Conservation (phyloP, 1,284 basidiomycete genomes). For the Ganoderma boninense region DNA sequence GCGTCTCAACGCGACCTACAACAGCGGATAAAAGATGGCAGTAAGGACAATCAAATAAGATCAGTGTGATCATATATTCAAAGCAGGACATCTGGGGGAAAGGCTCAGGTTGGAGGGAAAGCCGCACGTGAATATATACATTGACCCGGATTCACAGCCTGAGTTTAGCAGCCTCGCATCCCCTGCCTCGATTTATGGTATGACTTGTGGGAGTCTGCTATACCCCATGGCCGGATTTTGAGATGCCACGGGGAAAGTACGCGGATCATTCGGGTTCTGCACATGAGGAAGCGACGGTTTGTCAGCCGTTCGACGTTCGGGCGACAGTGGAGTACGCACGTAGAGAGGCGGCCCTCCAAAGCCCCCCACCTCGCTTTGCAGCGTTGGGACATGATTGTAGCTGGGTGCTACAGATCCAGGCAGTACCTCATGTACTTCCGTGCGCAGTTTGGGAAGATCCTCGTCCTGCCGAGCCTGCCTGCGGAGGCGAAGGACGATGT, state of each 20-base stretch:
- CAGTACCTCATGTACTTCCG: neutral
- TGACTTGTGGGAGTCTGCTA: neutral
- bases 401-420: neutral
- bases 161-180: too few relatives aligned
- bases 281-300: neutral
- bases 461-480: neutral
- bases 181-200: too few relatives aligned
- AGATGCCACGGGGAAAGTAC: neutral
- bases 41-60: too few relatives aligned
- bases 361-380: neutral
- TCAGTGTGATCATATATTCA: too few relatives aligned
- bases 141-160: too few relatives aligned
- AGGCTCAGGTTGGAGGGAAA: too few relatives aligned
- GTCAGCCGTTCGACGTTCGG: neutral
- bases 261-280: neutral
- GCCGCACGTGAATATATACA: too few relatives aligned
- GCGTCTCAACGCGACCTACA: too few relatives aligned
- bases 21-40: too few relatives aligned
- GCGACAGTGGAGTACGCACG: neutral
- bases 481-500: neutral
- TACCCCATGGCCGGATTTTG: neutral
- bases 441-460: neutral
- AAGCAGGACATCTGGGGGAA: too few relatives aligned
- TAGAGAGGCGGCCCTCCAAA: neutral
- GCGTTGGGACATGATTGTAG: neutral